Conservation (phyloP, 2,329 filamentous ascomycete genomes). For the Juglanconis sp. region DNA sequence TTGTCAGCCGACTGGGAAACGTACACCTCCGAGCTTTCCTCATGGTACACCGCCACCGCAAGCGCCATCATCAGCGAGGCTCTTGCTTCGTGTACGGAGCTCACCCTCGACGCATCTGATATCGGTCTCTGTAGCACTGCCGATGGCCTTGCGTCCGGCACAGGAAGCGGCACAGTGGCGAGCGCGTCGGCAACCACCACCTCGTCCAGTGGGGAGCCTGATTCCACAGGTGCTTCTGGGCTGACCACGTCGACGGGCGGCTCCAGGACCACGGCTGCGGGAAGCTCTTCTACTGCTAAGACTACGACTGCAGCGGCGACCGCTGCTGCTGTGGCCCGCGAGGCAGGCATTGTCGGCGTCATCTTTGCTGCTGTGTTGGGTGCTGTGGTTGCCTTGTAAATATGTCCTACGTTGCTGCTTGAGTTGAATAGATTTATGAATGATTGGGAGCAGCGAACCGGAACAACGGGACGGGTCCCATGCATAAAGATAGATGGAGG, state of each 20-base stretch:
- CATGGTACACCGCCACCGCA: conserved; percentile 25
- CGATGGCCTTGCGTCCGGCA: neutral
- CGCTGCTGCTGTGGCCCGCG: conserved; percentile 8
- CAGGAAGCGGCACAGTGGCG: conserved; percentile 1
- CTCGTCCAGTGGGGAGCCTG: neutral
- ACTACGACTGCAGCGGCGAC: conserved; percentile 3
- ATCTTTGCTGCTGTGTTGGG: conserved; percentile 15
- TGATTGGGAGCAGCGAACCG: neutral
- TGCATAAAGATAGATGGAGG: too few species aligned
- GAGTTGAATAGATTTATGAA: neutral
- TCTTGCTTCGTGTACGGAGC: conserved; percentile 25
- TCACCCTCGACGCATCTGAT: conserved; percentile 16
- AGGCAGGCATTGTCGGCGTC: conserved; percentile 8
- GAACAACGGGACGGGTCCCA: too few species aligned
- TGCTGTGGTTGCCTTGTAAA: conserved; percentile 12
- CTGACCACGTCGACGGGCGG: conserved; percentile 7
- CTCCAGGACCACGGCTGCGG: conserved; percentile 3
- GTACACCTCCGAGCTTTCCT: conserved; percentile 22
- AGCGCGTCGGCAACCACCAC: neutral
- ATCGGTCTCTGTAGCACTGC: neutral
- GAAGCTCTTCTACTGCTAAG: conserved; percentile 2
- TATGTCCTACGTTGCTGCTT: neutral
- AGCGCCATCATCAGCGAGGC: conserved; percentile 19
- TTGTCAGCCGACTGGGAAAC: conserved; percentile 19
- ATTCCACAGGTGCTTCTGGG: neutral